Base-by-base conservation (phyloP, 2,329 filamentous ascomycete genomes). In the Alternaria rosae region DNA sequence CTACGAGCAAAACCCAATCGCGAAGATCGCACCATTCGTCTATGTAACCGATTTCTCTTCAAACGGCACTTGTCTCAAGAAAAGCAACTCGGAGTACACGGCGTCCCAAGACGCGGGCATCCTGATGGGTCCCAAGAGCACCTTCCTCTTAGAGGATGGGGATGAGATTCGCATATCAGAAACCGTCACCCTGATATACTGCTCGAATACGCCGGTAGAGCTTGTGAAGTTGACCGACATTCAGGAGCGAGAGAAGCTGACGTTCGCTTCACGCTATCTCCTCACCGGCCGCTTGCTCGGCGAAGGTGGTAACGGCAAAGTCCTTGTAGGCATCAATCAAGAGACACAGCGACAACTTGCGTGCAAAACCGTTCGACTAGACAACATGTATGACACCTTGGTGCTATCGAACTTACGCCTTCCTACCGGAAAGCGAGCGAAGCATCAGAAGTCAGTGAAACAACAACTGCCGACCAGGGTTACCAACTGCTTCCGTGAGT, bases 361-460 rank as follows among this genome's bases (percentile, higher is more conserved):
- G 11, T 93, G 91, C 80, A 92, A 93, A 70, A 77, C 92, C 9
- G 80, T 91, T 54, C 81, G 86, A 55, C 70, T 90, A 3, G 79
- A 68, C 44, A 65, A 59, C n/a, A 54, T 73, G 3, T 70, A 70
- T 51, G 54, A 62, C 25, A 61, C 58, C 13, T 17, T 59, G 32
- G 17, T 52, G 3, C 15, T 54, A 15, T 58, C 64, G 5, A 63
- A 59, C 28, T 57, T 67, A 10, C 61, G 56, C 15, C 38, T 30
- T 10, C 57, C 66, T 3, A 64, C 51, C 11, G 48, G 23, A 2
- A 52, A 56, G 8, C 50, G 30, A 23, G 48, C 57, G 5, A 30
- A 64, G 35, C 47, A 58, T 32, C 32, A 35, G 1, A 50, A n/a
- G 10, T 47, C 48, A 23, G 56, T 59, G 1, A 64, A 28, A 50